Evolutionary conservation across 208 protist species (phyloP).

Genomic region (Leishmania turanica): DNA sequence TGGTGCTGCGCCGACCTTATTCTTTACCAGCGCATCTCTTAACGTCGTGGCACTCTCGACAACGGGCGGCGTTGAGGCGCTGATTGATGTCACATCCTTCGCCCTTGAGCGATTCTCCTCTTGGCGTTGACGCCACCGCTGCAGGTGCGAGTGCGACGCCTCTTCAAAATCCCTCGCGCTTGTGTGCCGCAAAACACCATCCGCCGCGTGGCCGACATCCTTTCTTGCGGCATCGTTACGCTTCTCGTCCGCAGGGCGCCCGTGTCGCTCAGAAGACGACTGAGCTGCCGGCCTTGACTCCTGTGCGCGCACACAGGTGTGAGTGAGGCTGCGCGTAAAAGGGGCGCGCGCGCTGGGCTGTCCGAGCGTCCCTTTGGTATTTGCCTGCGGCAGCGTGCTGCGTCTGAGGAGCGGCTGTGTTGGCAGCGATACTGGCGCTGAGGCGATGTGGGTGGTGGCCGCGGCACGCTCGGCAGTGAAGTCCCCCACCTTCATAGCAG

Average conservation of each 20-base stretch:
- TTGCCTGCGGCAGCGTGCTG: background rate
- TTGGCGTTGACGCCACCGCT: conserved; percentile 28
- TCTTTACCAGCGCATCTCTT: background rate
- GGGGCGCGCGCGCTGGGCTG: background rate
- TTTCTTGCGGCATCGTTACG: background rate
- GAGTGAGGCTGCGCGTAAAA: background rate
- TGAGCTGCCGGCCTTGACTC: background rate
- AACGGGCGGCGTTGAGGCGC: background rate
- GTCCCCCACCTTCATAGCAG: background rate
- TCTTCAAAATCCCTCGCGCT: background rate
- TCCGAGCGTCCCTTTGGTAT: background rate
- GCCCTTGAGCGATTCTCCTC: background rate
- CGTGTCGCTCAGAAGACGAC: background rate
- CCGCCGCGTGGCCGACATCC: background rate
- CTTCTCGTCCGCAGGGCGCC: background rate
- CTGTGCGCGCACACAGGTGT: background rate
- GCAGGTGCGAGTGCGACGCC: conserved; percentile 19
- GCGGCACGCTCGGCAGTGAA: too few relatives aligned
- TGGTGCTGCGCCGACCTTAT: background rate
- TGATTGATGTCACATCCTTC: background rate
- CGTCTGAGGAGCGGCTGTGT: background rate
- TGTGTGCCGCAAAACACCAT: background rate
- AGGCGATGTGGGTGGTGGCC: background rate
- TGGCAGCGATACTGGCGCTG: background rate
- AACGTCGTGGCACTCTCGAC: background rate